phyloP scores from a whole-genome alignment of 768 basidiomycete genomes.

The Psilocybe subaeruginosa region DNA sequence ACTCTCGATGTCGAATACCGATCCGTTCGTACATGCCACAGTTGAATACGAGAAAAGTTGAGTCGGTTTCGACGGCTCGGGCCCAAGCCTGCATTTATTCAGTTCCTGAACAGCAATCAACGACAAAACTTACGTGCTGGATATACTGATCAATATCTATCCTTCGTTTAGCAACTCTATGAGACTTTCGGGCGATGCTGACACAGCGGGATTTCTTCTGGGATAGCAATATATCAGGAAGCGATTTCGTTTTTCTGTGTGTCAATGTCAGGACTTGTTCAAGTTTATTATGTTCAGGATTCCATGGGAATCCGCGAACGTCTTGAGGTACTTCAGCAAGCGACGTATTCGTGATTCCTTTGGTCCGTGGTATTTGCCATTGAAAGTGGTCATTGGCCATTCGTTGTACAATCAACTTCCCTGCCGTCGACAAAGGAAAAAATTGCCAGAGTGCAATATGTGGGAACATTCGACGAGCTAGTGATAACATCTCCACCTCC shows the following conservation, averaged over 20 bases:
- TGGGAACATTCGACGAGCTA: neutral
- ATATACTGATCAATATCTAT: conserved; percentile 1
- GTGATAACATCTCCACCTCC: neutral
- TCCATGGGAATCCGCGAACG: neutral
- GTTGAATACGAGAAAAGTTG: conserved; percentile 10
- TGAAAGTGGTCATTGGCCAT: neutral
- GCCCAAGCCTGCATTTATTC: conserved; percentile 4
- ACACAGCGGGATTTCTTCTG: neutral
- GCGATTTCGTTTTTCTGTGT: neutral
- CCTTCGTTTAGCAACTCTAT: neutral
- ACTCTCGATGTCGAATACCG: conserved; percentile 9
- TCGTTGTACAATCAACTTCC: neutral
- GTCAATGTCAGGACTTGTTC: neutral
- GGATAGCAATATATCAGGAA: neutral
- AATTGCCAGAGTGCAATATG: neutral
- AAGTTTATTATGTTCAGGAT: neutral
- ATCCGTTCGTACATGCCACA: conserved; percentile 12
- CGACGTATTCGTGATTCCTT: neutral
- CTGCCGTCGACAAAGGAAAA: neutral
- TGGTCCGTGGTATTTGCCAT: neutral
- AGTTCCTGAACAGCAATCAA: neutral
- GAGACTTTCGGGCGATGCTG: neutral
- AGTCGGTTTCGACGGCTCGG: neutral
- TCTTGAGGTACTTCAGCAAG: neutral
- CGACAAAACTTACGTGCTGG: neutral